Conservation (phyloP, 2,329 filamentous ascomycete genomes). For the Nothophoma quercina region DNA sequence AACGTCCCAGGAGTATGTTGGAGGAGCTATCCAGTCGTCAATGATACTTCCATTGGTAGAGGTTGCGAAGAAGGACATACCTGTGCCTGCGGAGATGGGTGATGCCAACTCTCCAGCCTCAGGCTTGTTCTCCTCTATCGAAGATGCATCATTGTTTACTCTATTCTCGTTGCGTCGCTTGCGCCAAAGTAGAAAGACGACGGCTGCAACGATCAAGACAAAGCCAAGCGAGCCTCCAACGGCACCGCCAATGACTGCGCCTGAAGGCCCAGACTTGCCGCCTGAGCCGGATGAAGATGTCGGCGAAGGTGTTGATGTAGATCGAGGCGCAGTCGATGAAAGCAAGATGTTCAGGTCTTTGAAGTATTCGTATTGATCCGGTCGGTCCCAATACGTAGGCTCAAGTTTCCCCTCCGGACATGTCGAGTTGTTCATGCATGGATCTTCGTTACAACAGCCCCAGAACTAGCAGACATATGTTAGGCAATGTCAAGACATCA, state of each 20-base stretch:
- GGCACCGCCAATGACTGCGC: constrained; percentile 10
- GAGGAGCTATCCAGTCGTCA: background rate
- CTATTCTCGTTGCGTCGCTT: background rate
- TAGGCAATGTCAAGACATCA: no score
- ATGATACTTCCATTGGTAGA: background rate
- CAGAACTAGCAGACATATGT: no score
- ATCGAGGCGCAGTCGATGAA: constrained; percentile 7
- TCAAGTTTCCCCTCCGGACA: constrained; percentile 38
- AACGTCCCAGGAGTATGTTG: constrained; percentile 9
- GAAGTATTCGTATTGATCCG: constrained; percentile 23
- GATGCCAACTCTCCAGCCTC: constrained; percentile 1
- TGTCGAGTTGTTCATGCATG: constrained; percentile 37
- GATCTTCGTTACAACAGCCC: constrained; percentile 47
- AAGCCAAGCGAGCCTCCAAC: constrained; percentile 5
- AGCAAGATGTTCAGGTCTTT: constrained; percentile 17
- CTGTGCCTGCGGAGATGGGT: constrained; percentile 2
- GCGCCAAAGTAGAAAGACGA: constrained; percentile 10
- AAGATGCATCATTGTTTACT: background rate
- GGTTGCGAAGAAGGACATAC: background rate
- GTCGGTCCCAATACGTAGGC: constrained; percentile 24
- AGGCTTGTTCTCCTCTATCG: constrained; percentile 5
- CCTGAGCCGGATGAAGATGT: background rate
- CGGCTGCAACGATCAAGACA: background rate
- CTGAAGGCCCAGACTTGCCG: background rate
- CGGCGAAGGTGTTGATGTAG: constrained; percentile 1